Base-by-base conservation (phyloP, 805 yeast species). In the Suhomyces kilbournensis region DNA sequence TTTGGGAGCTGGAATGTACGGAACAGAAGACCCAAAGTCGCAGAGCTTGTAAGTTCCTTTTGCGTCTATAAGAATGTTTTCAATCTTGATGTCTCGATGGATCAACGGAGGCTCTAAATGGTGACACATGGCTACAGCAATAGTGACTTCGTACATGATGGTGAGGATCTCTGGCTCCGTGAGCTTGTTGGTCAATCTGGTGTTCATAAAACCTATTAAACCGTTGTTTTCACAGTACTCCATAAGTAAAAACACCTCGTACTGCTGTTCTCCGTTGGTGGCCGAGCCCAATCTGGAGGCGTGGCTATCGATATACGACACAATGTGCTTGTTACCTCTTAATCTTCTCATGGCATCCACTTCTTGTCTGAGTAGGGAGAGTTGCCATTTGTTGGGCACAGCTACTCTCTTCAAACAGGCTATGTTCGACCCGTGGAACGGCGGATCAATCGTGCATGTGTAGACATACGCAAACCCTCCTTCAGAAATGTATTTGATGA, bases 381-480 rank as follows among this genome's bases (percentile, higher is more conserved):
- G 77, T 49, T 87, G 88, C 62, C 84, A 81, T 69, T 94, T 94
- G 65, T 87, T 90, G 3, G 97, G 97, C 3, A 94, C 99, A 30
- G 86, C 86, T n/a, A 94, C 98, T 56, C 99, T 80, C 69, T 94
- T 94, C 62, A 94, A 76, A 66, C 98, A 94, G 4, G 93, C 97
- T 10, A 77, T 68, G 51, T 68, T 69, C 47, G 77, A 68, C 17
- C 82, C 83, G 14, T 79, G 75, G 57, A 76, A 74, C 54, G 82
- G 81, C 6, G 91, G 91, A 25, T 79, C 76, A 17, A 88, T 82
- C 46, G 79, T 79, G 55, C 91, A 93, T 15, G 87, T 81, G 68
- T 94, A 94, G 4, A 94, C 97, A 66, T 89, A 96, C 9, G 99
- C 98, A 76, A 90, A 94, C 12, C 99, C 99, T 46, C 94, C 98